Evolutionary conservation across 2,329 filamentous ascomycete species (phyloP).

Genomic region (Ambrosiella cleistominuta): DNA sequence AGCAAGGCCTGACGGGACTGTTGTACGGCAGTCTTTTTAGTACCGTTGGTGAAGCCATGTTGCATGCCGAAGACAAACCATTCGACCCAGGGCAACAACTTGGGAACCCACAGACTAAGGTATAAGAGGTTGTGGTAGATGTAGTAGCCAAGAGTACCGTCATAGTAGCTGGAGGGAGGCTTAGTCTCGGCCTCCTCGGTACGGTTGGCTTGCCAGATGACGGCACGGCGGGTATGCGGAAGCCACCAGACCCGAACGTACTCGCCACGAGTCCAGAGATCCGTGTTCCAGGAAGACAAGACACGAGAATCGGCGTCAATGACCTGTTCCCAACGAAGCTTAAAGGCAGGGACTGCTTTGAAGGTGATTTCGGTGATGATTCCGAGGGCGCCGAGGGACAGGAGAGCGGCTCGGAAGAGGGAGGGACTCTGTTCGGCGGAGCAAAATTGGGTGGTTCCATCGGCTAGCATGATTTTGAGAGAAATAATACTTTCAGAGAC

Average conservation of each 20-base stretch:
- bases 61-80: slow-evolving; percentile 97
- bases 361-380: slow-evolving; percentile 84
- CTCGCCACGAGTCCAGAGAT: slow-evolving; percentile 68
- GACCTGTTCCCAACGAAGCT: slow-evolving; percentile 73
- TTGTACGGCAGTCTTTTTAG: slow-evolving; percentile 57
- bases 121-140: slow-evolving; percentile 85
- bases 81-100: slow-evolving; percentile 72
- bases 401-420: slow-evolving; percentile 72
- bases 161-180: slow-evolving; percentile 59
- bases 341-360: slow-evolving; percentile 60
- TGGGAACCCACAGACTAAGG: slow-evolving; percentile 58
- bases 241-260: slow-evolving; percentile 97
- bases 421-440: slow-evolving; percentile 50
- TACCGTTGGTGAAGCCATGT: slow-evolving; percentile 67
- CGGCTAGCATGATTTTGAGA: slow-evolving; percentile 65
- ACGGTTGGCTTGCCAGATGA: slow-evolving; percentile 78
- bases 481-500: slow-evolving; percentile 61
- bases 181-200: slow-evolving; percentile 43
- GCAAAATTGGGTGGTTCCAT: slow-evolving; percentile 58
- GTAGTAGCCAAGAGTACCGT: slow-evolving; percentile 64
- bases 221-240: slow-evolving; percentile 72
- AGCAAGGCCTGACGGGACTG: slow-evolving; percentile 63
- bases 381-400: slow-evolving; percentile 77
- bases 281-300: slow-evolving; percentile 51
- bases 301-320: slow-evolving; percentile 54